Evolutionary conservation across 2,329 filamentous ascomycete genomes (phyloP).

Genomic region (Aspergillus thermomutatus): DNA sequence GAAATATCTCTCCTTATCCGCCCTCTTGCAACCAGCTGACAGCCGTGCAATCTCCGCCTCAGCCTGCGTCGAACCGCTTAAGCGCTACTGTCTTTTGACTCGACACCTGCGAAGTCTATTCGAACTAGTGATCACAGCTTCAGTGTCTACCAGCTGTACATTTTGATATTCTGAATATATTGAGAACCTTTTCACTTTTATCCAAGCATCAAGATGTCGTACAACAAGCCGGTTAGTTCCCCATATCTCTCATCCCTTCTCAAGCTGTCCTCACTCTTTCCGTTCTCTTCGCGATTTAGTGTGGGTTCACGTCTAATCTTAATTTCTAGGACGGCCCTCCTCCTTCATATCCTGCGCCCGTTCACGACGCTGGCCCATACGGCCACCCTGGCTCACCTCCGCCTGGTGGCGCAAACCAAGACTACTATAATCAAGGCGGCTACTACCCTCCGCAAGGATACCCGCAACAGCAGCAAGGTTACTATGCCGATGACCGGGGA

Average conservation of each 20-base stretch:
- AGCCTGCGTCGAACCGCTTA: background rate
- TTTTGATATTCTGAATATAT: background rate
- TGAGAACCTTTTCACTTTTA: slow-evolving; percentile 7
- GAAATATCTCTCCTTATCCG: background rate
- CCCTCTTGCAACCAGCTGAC: background rate
- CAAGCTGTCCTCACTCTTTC: background rate
- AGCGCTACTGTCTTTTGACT: background rate
- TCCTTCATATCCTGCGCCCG: slow-evolving; percentile 35
- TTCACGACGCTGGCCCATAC: slow-evolving; percentile 32
- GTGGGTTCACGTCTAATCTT: background rate
- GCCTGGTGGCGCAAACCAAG: slow-evolving; percentile 27
- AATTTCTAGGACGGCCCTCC: slow-evolving; percentile 29
- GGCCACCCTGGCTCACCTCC: slow-evolving; percentile 21
- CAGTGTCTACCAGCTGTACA: background rate
- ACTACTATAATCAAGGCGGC: slow-evolving; percentile 32
- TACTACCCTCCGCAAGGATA: slow-evolving; percentile 33
- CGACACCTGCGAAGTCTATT: background rate
- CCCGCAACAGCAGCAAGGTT: slow-evolving; percentile 36
- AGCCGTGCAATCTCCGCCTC: background rate
- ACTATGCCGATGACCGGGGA: slow-evolving; percentile 34
- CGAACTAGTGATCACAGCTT: background rate
- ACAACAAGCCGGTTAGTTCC: slow-evolving; percentile 30
- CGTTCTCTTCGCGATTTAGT: background rate
- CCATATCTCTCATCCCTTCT: background rate
- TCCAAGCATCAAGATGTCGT: slow-evolving; percentile 24